These are phyloP conservation scores for Rhazya stricta DNA, from an alignment of 257 asterid species.

Conservation along the genomic window DNA sequence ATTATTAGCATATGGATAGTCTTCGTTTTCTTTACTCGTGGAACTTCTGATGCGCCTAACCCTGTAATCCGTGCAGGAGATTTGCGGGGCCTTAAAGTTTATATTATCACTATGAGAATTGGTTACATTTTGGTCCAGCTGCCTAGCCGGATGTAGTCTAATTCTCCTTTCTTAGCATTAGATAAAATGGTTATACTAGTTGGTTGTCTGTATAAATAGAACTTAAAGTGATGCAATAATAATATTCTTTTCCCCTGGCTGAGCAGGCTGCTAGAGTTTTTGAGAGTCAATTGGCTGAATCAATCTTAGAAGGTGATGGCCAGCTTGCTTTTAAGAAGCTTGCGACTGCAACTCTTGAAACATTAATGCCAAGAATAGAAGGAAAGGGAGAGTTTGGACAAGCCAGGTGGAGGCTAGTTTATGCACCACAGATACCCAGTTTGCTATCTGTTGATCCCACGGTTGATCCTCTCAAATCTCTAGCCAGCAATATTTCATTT, in stretches of 20 bases:
- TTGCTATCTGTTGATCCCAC: constrained; percentile 94
- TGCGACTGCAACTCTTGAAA: constrained; percentile 93
- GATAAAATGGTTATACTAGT: neutral
- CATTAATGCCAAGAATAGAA: constrained; percentile 95
- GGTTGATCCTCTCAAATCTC: constrained; percentile 88
- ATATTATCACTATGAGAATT: neutral
- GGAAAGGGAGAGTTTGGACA: constrained; percentile 99
- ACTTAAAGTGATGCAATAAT: neutral
- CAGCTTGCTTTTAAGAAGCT: constrained; percentile 99
- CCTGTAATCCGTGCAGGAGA: neutral
- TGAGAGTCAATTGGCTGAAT: constrained; percentile 96
- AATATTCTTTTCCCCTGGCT: constrained; percentile 6
- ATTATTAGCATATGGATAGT: no score
- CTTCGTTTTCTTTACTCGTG: neutral
- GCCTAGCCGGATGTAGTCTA: no score
- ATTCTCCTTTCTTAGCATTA: neutral
- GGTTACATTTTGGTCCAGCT: neutral
- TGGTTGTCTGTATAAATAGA: neutral
- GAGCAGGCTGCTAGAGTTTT: constrained; percentile 95
- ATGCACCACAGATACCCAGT: constrained; percentile 95
- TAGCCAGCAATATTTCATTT: constrained; percentile 94
- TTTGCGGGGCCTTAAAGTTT: neutral
- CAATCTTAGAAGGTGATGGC: constrained; percentile 95
- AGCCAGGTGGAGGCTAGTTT: constrained; percentile 98
- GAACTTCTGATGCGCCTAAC: neutral